A percentile compares a stretch with the other conserved stretches of the same genome.
These are phyloP conservation scores for Cutaneotrichosporon dermatis DNA, from an alignment of 1,284 basidiomycete genomes.

Conservation along the genomic window DNA sequence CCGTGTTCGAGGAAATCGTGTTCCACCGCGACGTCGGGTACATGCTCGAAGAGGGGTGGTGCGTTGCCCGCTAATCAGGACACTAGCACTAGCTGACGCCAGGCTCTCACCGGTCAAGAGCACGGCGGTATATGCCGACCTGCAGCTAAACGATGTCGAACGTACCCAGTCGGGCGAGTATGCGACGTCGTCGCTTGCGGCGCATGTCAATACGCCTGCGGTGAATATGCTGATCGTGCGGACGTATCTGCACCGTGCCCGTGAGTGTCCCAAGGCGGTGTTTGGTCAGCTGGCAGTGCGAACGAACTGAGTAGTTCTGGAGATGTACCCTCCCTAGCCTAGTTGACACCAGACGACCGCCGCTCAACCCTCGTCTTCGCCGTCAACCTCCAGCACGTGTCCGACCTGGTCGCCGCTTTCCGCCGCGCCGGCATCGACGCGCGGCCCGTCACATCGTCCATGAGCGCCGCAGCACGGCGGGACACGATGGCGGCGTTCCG, in stretches of 20 bases:
- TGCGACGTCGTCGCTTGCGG: conserved; percentile 66
- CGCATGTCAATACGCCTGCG: conserved; percentile 70
- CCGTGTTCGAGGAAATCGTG: conserved; percentile 85
- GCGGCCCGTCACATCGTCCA: conserved; percentile 69
- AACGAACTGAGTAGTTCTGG: neutral
- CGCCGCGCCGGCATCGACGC: conserved; percentile 77
- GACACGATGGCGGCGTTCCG: conserved; percentile 66
- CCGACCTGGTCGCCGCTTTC: conserved; percentile 69
- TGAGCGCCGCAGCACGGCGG: conserved; percentile 63
- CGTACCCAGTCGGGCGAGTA: conserved; percentile 72
- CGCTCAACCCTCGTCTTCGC: conserved; percentile 88
- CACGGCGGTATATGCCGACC: conserved; percentile 69
- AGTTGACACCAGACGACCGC: conserved; percentile 53
- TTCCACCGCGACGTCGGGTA: conserved; percentile 89
- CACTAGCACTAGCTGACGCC: neutral
- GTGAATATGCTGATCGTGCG: conserved; percentile 72
- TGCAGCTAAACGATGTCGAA: conserved; percentile 65
- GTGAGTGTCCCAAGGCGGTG: no score
- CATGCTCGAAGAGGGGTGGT: conserved; percentile 93
- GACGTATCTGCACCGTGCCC: conserved; percentile 74
- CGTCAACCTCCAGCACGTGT: conserved; percentile 79
- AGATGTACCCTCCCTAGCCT: neutral
- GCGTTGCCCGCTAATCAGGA: conserved; percentile 23
- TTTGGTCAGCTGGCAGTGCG: no score
- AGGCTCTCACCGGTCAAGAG: conserved; percentile 82